Evolutionary conservation across 306 rosid species (phyloP).

Genomic region (cucumber (Cucumis sativus)): Cucumber_9930_V3 NC_026660.2:314501-315000

Average conservation of each 20-base stretch:
- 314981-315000: background rate
- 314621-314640: background rate
- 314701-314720: background rate
- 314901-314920: slow-evolving; percentile 75
- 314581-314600: slow-evolving; percentile 52
- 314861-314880: slow-evolving; percentile 84
- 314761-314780: background rate
- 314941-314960: slow-evolving; percentile 72
- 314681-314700: background rate
- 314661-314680: background rate
- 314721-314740: too few relatives aligned
- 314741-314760: background rate
- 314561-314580: slow-evolving; percentile 74
- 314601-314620: background rate
- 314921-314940: slow-evolving; percentile 90
- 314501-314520: slow-evolving; percentile 61
- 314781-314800: background rate
- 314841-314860: slow-evolving; percentile 87
- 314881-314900: slow-evolving; percentile 82
- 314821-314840: slow-evolving; percentile 42
- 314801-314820: background rate
- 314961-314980: slow-evolving; percentile 54
- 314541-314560: slow-evolving; percentile 67
- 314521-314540: slow-evolving; percentile 48
- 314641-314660: background rate